Conservation (phyloP, 805 yeast genomes). For the Ogataea methylovora region DNA sequence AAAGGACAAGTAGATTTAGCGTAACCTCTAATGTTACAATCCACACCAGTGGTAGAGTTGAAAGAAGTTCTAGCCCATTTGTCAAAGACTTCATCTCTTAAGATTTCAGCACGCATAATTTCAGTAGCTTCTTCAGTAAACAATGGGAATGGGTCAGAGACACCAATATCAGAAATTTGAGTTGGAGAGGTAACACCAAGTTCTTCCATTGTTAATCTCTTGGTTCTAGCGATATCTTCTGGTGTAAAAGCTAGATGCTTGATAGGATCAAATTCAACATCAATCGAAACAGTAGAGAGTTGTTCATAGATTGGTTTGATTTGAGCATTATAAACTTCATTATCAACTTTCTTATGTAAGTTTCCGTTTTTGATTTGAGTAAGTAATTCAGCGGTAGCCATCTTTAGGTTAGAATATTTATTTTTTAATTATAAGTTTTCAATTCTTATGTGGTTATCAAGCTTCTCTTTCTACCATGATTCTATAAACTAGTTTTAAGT, state of each 20-base stretch:
- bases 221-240: conserved; percentile 26
- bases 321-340: conserved; percentile 24
- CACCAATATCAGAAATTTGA: conserved; percentile 50
- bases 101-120: conserved; percentile 49
- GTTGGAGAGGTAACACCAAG: conserved; percentile 36
- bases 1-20: conserved; percentile 41
- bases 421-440: too few relatives aligned
- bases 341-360: conserved; percentile 27
- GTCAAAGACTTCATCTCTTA: conserved; percentile 37
- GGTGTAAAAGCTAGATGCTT: conserved; percentile 30
- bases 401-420: conserved; percentile 2
- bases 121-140: conserved; percentile 54
- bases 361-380: conserved; percentile 29
- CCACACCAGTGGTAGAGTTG: conserved; percentile 42
- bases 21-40: conserved; percentile 44
- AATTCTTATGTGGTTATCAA: too few relatives aligned
- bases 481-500: too few relatives aligned
- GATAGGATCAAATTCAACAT: conserved; percentile 29
- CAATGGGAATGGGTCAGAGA: conserved; percentile 51
- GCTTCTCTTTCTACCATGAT: too few relatives aligned
- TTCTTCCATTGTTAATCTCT: conserved; percentile 40
- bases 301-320: conserved; percentile 24
- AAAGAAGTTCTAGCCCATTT: conserved; percentile 35
- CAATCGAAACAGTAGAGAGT: conserved; percentile 13
- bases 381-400: conserved; percentile 26